Evolutionary conservation across 768 basidiomycete genomes (phyloP).

Genomic region (Serpula lacrymans): DNA sequence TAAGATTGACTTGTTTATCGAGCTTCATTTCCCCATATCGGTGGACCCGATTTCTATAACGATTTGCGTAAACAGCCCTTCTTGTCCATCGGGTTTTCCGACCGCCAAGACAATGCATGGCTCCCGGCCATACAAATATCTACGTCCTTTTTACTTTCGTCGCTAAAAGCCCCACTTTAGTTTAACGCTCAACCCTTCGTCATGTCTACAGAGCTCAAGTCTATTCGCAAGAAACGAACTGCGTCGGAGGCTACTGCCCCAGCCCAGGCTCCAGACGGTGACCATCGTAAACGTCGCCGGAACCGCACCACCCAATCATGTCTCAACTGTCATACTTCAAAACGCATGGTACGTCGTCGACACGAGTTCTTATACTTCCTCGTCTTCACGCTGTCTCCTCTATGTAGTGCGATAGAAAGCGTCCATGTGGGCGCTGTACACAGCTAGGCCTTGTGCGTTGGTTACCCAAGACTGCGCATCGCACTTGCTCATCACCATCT

Average conservation of each 20-base stretch:
- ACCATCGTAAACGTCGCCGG: slow-evolving; percentile 60
- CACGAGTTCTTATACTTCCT: too few relatives aligned
- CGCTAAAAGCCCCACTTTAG: slow-evolving; percentile 3
- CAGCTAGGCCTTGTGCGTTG: slow-evolving; percentile 36
- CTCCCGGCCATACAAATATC: slow-evolving; percentile 27
- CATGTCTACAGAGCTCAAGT: slow-evolving; percentile 26
- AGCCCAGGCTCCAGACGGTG: slow-evolving; percentile 38
- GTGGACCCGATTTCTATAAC: slow-evolving; percentile 7
- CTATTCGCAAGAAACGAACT: slow-evolving; percentile 29
- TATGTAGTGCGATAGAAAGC: slow-evolving; percentile 43
- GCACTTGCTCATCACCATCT: slow-evolving; percentile 7
- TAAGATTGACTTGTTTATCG: slow-evolving; percentile 10
- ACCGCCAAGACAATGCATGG: slow-evolving; percentile 19
- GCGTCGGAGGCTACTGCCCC: slow-evolving; percentile 20
- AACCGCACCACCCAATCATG: slow-evolving; percentile 75
- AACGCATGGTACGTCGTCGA: slow-evolving; percentile 62
- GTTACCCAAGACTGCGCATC: slow-evolving; percentile 23
- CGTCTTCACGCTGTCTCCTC: not conserved
- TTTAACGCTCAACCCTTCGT: not conserved
- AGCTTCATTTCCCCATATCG: slow-evolving; percentile 6
- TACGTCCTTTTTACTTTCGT: slow-evolving; percentile 5
- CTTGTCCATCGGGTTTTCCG: slow-evolving; percentile 2
- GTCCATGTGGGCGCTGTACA: slow-evolving; percentile 45
- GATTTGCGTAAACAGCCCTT: slow-evolving; percentile 6
- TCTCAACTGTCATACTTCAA: slow-evolving; percentile 70